phyloP scores from a whole-genome alignment of 352 stramenopile genomes.

The Phytophthora foliorum region DNA sequence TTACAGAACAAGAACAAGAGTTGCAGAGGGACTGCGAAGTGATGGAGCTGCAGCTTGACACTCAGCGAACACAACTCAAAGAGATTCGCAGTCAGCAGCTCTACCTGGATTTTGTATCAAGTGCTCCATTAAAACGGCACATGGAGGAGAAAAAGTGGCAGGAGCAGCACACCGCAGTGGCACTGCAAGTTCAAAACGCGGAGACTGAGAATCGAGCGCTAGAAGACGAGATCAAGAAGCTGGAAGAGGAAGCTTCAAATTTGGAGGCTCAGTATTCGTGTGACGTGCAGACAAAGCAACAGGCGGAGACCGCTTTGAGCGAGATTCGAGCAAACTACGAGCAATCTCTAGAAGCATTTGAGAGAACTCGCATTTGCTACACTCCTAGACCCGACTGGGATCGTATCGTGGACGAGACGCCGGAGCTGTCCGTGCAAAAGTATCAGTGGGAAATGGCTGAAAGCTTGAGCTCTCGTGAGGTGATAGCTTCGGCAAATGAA shows the following conservation, averaged over 20 bases:
- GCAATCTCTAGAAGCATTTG: slow-evolving; percentile 31
- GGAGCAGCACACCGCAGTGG: slow-evolving; percentile 54
- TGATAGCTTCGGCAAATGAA: neutral
- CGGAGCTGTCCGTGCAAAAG: slow-evolving; percentile 68
- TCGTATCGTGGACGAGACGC: slow-evolving; percentile 62
- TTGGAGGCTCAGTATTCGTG: slow-evolving; percentile 52
- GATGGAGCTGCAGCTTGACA: slow-evolving; percentile 50
- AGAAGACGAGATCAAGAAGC: slow-evolving; percentile 49
- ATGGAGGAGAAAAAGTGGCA: slow-evolving; percentile 71
- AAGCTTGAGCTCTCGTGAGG: slow-evolving; percentile 2
- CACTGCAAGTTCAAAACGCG: slow-evolving; percentile 36
- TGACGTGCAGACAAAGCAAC: slow-evolving; percentile 40
- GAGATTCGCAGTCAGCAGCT: slow-evolving; percentile 61
- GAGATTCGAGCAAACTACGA: slow-evolving; percentile 43
- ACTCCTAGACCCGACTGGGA: slow-evolving; percentile 77
- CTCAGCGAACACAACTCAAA: slow-evolving; percentile 44
- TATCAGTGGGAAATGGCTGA: slow-evolving; percentile 62
- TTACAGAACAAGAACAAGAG: slow-evolving; percentile 54
- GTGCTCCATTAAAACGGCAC: slow-evolving; percentile 61
- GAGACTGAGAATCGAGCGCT: slow-evolving; percentile 53
- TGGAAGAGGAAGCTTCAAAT: slow-evolving; percentile 43
- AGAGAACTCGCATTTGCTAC: slow-evolving; percentile 60
- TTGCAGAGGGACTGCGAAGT: slow-evolving; percentile 56
- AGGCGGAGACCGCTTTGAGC: slow-evolving; percentile 23
- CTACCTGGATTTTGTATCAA: slow-evolving; percentile 71